Evolutionary conservation across 2,329 filamentous ascomycete species (phyloP).

Genomic region (Penicillium sp.): DNA sequence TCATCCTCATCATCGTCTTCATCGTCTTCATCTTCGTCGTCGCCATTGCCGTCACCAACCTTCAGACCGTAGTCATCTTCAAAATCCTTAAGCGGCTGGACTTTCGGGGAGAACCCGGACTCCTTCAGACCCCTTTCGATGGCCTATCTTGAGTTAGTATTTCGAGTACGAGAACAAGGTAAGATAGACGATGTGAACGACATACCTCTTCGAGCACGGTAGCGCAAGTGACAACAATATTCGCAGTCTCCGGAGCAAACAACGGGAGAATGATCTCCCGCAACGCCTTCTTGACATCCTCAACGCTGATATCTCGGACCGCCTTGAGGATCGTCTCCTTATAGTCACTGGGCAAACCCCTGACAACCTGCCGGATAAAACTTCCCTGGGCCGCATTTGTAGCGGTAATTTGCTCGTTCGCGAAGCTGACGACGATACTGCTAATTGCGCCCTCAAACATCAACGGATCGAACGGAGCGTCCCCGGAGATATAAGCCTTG

Average conservation of each 20-base stretch:
- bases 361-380: conserved; percentile 81
- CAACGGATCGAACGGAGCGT: conserved; percentile 73
- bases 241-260: conserved; percentile 79
- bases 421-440: conserved; percentile 82
- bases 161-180: conserved; percentile 5
- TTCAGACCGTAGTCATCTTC: conserved; percentile 88
- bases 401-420: conserved; percentile 88
- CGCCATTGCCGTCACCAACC: conserved; percentile 60
- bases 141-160: conserved; percentile 56
- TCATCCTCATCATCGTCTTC: conserved; percentile 56
- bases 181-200: conserved; percentile 25
- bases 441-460: conserved; percentile 90
- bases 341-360: conserved; percentile 76
- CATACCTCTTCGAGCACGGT: conserved; percentile 82
- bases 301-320: conserved; percentile 74
- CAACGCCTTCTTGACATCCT: conserved; percentile 78
- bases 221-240: conserved; percentile 87
- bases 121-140: conserved; percentile 75
- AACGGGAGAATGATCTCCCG: conserved; percentile 75
- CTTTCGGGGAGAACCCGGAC: conserved; percentile 78
- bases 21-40: conserved; percentile 53
- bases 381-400: conserved; percentile 79
- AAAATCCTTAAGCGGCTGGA: conserved; percentile 76
- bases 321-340: conserved; percentile 75
- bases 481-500: conserved; percentile 73